These are phyloP conservation scores for Chlamydomonas schloesseri DNA, from an alignment of 139 green algal species.

Conservation along the genomic window DNA sequence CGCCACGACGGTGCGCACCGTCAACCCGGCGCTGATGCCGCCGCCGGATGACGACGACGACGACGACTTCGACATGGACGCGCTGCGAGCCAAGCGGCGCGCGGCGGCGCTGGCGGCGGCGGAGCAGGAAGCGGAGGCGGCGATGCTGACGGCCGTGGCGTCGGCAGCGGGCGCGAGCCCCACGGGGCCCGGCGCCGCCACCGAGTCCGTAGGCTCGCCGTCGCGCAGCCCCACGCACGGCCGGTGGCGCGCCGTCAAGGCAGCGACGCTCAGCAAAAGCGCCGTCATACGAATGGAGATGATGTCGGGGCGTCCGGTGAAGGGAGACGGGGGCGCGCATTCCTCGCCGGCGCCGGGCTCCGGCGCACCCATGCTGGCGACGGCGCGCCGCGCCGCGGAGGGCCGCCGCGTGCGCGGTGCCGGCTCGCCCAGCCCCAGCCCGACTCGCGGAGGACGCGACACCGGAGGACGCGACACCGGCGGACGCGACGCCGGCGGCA, in stretches of 20 bases:
- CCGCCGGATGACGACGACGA: neutral
- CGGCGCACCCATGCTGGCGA: neutral
- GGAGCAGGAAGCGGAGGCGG: neutral
- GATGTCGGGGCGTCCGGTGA: neutral
- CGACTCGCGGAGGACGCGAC: no score
- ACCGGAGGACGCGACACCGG: no score
- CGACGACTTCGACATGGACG: slow-evolving; percentile 23
- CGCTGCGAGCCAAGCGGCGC: neutral
- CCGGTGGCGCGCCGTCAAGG: neutral
- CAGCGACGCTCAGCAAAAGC: slow-evolving; percentile 14
- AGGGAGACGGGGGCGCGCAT: no score
- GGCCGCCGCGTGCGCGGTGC: no score
- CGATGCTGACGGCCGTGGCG: neutral
- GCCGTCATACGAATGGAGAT: slow-evolving; percentile 45
- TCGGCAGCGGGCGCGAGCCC: neutral
- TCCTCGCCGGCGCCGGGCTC: no score
- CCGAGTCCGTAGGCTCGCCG: neutral
- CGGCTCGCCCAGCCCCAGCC: no score
- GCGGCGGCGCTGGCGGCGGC: neutral
- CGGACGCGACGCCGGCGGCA: no score
- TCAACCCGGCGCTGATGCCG: neutral
- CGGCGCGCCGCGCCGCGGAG: neutral
- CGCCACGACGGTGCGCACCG: neutral
- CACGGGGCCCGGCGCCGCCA: neutral
- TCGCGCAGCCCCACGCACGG: neutral